Base-by-base conservation (phyloP, 1,139 yeast genomes). In the Blastobotrys apis region DNA sequence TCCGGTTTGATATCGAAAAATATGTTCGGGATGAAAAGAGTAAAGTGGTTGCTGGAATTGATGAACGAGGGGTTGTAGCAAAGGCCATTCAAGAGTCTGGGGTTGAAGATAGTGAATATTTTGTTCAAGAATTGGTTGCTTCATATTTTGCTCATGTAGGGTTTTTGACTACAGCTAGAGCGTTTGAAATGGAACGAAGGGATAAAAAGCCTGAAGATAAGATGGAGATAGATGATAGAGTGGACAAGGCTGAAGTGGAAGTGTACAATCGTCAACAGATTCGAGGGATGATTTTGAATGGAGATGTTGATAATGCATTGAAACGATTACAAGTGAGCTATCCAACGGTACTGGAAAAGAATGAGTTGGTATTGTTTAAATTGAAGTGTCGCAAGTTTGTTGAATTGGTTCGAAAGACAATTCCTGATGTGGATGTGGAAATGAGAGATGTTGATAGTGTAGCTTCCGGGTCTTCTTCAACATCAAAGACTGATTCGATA, bases 61-160 rank as follows among this genome's bases (percentile, higher is more conserved):
- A 42, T n/a, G 43, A 33, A 16, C 38, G 44, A 15, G 47, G 39
- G 16, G 29, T 31, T 6, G 30, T 39, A 15, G 41, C 47, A 27
- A 31, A 33, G 20, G 43, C 45, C 5, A 31, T 32, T 31, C 45
- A 30, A 12, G 35, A 42, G 17, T 26, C 33, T 30, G 47, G 41
- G 27, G 22, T 32, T 25, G 47, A 48, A 5, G 43, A 35, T 49
- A 58, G 20, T 62, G 65, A 32, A 62, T 59, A 63, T 4, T 59
- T 77, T 33, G 64, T 81, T 41, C 79, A 81, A 55, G 65, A 72
- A 19, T 67, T 86, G 51, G 80, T 88, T 3, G 71, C 77, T 46
- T 80, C 81, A 4, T 87, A 86, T 61, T 74, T 88, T 45, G 73
- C 78, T 30, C 84, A 84, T 54, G 79, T 81, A 54, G 96, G 96